Conservation (phyloP, 2,329 filamentous ascomycete species). For the Pseudogymnoascus verrucosus region DNA sequence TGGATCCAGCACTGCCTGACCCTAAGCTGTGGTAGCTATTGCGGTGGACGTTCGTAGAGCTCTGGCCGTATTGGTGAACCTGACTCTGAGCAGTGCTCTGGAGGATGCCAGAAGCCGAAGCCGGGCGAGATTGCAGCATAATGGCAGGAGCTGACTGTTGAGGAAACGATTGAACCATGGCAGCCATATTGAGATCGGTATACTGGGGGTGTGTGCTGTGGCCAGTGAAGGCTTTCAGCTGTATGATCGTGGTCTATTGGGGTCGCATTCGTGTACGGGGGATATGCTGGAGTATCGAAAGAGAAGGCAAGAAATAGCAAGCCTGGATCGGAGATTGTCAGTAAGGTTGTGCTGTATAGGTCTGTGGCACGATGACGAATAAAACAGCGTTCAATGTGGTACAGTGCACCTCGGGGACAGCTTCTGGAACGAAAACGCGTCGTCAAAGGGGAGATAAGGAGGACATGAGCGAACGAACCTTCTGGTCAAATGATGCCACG, state of each 20-base stretch:
- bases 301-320: slow-evolving; percentile 7
- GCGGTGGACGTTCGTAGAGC: slow-evolving; percentile 36
- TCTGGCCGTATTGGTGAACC: slow-evolving; percentile 37
- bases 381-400: slow-evolving; percentile 8
- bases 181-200: slow-evolving; percentile 58
- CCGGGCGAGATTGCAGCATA: slow-evolving; percentile 67
- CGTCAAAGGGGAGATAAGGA: background rate
- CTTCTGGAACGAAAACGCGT: slow-evolving; percentile 8
- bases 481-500: slow-evolving; percentile 2
- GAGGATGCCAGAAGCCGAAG: slow-evolving; percentile 50
- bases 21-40: slow-evolving; percentile 44
- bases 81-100: slow-evolving; percentile 27
- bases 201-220: background rate
- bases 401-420: background rate
- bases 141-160: slow-evolving; percentile 66
- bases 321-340: slow-evolving; percentile 6
- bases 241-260: background rate
- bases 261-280: slow-evolving; percentile 4
- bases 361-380: slow-evolving; percentile 6
- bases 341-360: background rate
- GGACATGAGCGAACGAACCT: slow-evolving; percentile 3
- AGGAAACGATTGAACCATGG: slow-evolving; percentile 73
- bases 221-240: slow-evolving; percentile 6
- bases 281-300: background rate
- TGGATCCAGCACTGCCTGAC: slow-evolving; percentile 37